Conservation (phyloP, 1,284 basidiomycete species). For the Fistulina hepatica region DNA sequence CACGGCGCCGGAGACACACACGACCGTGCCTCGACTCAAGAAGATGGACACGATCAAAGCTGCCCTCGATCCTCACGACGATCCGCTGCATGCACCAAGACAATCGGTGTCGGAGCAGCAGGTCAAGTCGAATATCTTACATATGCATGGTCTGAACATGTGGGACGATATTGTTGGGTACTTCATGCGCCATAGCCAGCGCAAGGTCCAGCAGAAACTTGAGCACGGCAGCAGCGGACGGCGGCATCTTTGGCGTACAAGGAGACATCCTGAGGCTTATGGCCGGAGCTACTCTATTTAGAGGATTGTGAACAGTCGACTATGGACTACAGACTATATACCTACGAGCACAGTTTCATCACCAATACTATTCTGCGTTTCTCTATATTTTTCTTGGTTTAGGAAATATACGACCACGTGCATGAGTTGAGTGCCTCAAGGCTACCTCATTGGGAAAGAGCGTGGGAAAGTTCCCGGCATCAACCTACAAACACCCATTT, state of each 20-base stretch:
- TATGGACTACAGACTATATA: too few species aligned
- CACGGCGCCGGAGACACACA: slow-evolving; percentile 43
- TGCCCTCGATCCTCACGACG: slow-evolving; percentile 39
- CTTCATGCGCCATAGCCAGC: slow-evolving; percentile 36
- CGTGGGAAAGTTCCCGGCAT: too few species aligned
- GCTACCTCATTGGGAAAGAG: too few species aligned
- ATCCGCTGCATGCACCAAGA: slow-evolving; percentile 36
- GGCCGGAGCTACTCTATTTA: too few species aligned
- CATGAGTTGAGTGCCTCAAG: too few species aligned
- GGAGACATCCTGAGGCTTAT: too few species aligned
- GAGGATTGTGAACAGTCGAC: too few species aligned
- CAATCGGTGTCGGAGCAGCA: slow-evolving; percentile 53
- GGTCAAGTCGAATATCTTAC: slow-evolving; percentile 28
- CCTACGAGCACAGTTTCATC: too few species aligned
- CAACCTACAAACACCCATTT: too few species aligned
- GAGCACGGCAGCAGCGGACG: slow-evolving; percentile 23
- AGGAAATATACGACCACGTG: too few species aligned
- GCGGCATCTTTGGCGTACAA: slow-evolving; percentile 14
- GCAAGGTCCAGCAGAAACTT: slow-evolving; percentile 27
- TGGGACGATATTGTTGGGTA: slow-evolving; percentile 44
- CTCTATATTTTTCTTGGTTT: too few species aligned
- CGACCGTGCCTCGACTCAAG: slow-evolving; percentile 39
- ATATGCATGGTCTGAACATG: slow-evolving; percentile 42
- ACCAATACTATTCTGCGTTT: too few species aligned
- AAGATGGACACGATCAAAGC: slow-evolving; percentile 35